Evolutionary conservation across 2,329 filamentous ascomycete species (phyloP).

Genomic region (Kalaharituber pfeilii): DNA sequence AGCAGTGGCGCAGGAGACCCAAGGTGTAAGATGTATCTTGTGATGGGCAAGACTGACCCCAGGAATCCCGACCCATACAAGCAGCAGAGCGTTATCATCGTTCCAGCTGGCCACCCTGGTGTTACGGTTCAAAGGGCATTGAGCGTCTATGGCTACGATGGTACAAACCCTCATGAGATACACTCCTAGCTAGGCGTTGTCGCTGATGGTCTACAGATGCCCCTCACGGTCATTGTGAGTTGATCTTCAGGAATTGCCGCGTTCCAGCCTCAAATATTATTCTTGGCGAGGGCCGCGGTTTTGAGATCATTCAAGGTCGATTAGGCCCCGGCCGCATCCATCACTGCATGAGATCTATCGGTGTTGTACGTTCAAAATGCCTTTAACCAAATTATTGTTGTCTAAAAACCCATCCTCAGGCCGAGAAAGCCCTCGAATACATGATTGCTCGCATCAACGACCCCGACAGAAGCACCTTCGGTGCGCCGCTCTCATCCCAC

Average conservation of each 20-base stretch:
- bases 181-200: background rate
- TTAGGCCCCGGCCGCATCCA: conserved; percentile 92
- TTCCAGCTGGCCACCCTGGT: conserved; percentile 62
- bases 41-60: conserved; percentile 85
- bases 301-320: conserved; percentile 96
- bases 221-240: conserved; percentile 92
- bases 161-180: conserved; percentile 5
- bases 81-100: conserved; percentile 85
- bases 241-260: conserved; percentile 75
- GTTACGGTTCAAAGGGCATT: conserved; percentile 92
- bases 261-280: conserved; percentile 72
- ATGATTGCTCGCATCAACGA: conserved; percentile 92
- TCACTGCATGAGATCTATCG: conserved; percentile 91
- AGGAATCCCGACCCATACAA: conserved; percentile 59
- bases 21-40: conserved; percentile 81
- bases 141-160: conserved; percentile 79
- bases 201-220: conserved; percentile 42
- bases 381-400: background rate
- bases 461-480: conserved; percentile 75
- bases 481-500: conserved; percentile 70
- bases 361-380: conserved; percentile 45
- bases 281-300: conserved; percentile 80
- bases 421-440: conserved; percentile 84
- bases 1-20: conserved; percentile 87
- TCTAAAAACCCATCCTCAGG: conserved; percentile 27